These are phyloP conservation scores for Cordyceps farinosa DNA, from an alignment of 2,329 filamentous ascomycete species.

Conservation along the genomic window DNA sequence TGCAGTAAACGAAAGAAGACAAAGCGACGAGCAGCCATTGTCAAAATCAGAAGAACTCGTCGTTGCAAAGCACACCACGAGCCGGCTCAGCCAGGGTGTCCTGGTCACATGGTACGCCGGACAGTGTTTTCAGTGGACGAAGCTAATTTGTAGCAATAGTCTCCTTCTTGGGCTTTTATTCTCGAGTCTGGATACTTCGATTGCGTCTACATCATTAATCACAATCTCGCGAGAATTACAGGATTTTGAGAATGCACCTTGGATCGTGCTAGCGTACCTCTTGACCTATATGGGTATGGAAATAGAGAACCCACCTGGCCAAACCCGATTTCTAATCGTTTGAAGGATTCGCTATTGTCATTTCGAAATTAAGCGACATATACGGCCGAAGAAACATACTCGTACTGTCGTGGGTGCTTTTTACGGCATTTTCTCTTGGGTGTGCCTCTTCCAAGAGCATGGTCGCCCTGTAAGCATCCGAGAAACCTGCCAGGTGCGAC, in stretches of 20 bases:
- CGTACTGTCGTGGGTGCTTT: slow-evolving; percentile 50
- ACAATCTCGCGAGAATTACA: slow-evolving; percentile 51
- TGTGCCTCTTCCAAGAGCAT: slow-evolving; percentile 50
- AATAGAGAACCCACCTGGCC: background rate
- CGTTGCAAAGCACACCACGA: slow-evolving; percentile 1
- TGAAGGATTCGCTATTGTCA: slow-evolving; percentile 52
- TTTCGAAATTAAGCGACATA: slow-evolving; percentile 58
- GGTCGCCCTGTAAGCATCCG: slow-evolving; percentile 44
- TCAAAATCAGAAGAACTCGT: background rate
- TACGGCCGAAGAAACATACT: slow-evolving; percentile 53
- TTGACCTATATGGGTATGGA: slow-evolving; percentile 51
- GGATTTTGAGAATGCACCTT: slow-evolving; percentile 50
- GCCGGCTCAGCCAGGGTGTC: slow-evolving; percentile 7
- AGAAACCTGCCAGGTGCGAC: too few species aligned
- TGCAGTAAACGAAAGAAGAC: background rate
- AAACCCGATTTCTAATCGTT: background rate
- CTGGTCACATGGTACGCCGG: slow-evolving; percentile 21
- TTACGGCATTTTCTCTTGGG: slow-evolving; percentile 53
- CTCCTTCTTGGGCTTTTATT: slow-evolving; percentile 52
- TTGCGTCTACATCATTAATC: slow-evolving; percentile 56
- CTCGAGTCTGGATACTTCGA: slow-evolving; percentile 55
- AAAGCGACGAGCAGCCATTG: slow-evolving; percentile 9
- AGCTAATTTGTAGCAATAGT: slow-evolving; percentile 31
- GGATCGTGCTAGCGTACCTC: slow-evolving; percentile 55
- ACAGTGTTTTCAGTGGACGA: background rate